Percentiles rank a stretch among this genome's conserved stretches.
Conservation (phyloP, 1,284 basidiomycete species). For the Coniophora puteana region DNA sequence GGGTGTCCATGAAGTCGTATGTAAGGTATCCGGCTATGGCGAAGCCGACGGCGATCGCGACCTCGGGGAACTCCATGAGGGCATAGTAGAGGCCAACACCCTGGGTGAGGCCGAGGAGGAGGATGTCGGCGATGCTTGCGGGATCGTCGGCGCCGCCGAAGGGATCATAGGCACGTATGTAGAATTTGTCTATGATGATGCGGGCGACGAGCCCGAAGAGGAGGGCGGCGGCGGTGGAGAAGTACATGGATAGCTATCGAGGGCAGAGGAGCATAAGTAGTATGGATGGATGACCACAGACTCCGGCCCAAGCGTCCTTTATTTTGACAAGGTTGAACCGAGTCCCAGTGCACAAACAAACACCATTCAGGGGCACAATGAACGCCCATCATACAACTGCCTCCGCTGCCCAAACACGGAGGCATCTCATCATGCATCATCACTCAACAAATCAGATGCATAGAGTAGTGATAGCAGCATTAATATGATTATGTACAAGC, state of each 20-base stretch:
- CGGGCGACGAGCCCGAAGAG: constrained; percentile 63
- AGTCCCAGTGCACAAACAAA: constrained; percentile 7
- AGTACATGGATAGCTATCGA: constrained; percentile 35
- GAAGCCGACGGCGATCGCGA: constrained; percentile 52
- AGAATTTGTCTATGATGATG: constrained; percentile 57
- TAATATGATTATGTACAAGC: constrained; percentile 10
- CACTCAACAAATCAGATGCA: constrained; percentile 12
- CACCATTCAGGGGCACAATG: constrained; percentile 32
- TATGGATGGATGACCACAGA: constrained; percentile 5
- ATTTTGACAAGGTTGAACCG: constrained; percentile 16
- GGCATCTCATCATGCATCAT: constrained; percentile 30
- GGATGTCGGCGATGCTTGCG: constrained; percentile 46
- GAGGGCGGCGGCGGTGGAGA: constrained; percentile 40
- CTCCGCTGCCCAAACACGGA: constrained; percentile 35
- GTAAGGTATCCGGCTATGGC: constrained; percentile 57
- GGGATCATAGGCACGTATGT: constrained; percentile 31
- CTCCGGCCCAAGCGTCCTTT: constrained; percentile 12
- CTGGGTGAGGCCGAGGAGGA: constrained; percentile 71
- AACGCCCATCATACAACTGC: constrained; percentile 38
- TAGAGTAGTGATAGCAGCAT: constrained; percentile 18
- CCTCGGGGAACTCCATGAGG: constrained; percentile 46
- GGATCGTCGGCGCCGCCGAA: constrained; percentile 34
- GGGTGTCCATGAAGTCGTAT: constrained; percentile 51
- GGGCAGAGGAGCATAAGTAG: constrained; percentile 17
- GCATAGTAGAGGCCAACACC: constrained; percentile 70